These are phyloP conservation scores for Paxillus ammoniavirescens DNA, from an alignment of 768 basidiomycete species.

Conservation along the genomic window DNA sequence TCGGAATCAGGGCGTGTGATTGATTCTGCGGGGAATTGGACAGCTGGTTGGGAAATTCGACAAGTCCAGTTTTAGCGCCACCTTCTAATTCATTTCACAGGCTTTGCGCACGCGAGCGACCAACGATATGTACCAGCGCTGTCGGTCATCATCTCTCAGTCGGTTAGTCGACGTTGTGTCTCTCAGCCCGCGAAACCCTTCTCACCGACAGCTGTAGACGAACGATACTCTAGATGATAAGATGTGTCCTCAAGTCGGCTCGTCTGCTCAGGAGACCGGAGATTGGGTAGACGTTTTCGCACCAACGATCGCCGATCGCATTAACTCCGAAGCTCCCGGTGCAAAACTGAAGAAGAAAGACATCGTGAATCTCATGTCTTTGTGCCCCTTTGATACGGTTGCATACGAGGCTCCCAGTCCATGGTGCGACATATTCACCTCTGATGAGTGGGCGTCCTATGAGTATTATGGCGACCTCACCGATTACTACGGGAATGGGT, in stretches of 20 bases:
- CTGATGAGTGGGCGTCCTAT: slow-evolving; percentile 57
- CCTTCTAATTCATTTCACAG: slow-evolving; percentile 31
- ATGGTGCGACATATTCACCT: slow-evolving; percentile 67
- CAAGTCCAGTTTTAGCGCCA: not conserved
- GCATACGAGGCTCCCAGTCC: slow-evolving; percentile 46
- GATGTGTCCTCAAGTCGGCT: slow-evolving; percentile 57
- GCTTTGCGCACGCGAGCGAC: slow-evolving; percentile 54
- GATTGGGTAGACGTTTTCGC: slow-evolving; percentile 55
- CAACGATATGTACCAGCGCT: slow-evolving; percentile 43
- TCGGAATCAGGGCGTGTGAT: slow-evolving; percentile 55
- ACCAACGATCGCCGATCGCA: slow-evolving; percentile 48
- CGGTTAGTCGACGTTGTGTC: slow-evolving; percentile 32
- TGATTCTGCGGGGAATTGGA: slow-evolving; percentile 67
- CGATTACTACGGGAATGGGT: slow-evolving; percentile 78
- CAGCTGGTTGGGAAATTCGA: slow-evolving; percentile 44
- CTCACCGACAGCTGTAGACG: slow-evolving; percentile 24
- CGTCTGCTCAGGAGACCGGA: slow-evolving; percentile 39
- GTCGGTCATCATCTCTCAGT: slow-evolving; percentile 55
- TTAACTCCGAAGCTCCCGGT: slow-evolving; percentile 62
- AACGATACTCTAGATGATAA: slow-evolving; percentile 67
- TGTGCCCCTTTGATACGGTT: slow-evolving; percentile 77
- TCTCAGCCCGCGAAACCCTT: slow-evolving; percentile 4
- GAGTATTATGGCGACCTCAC: slow-evolving; percentile 69
- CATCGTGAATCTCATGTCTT: slow-evolving; percentile 55
- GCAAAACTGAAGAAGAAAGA: slow-evolving; percentile 56